phyloP scores from a whole-genome alignment of 2,329 filamentous ascomycete genomes.

The Westerdykella aurantiaca region DNA sequence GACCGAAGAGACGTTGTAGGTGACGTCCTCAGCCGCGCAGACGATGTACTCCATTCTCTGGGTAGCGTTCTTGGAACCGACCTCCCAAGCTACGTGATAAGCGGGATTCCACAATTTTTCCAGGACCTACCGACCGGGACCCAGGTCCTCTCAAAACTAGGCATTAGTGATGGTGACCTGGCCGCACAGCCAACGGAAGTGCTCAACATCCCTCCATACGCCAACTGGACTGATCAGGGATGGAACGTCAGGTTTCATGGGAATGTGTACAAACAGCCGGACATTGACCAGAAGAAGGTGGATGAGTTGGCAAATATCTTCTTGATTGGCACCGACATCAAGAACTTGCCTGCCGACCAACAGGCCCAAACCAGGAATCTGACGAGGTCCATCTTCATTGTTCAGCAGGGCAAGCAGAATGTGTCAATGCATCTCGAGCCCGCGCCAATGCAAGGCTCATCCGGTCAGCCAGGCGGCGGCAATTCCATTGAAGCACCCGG shows the following conservation, averaged over 20 bases:
- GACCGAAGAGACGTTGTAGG: conserved; percentile 28
- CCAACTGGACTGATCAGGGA: conserved; percentile 71
- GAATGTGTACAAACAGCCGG: conserved; percentile 75
- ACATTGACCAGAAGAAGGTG: conserved; percentile 59
- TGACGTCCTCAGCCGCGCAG: conserved; percentile 29
- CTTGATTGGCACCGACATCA: conserved; percentile 59
- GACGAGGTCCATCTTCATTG: conserved; percentile 66
- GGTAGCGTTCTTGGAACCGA: conserved; percentile 31
- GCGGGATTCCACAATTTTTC: conserved; percentile 59
- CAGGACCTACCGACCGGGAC: conserved; percentile 59
- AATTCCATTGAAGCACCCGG: conserved; percentile 50
- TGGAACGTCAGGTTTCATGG: conserved; percentile 75
- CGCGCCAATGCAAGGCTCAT: conserved; percentile 51
- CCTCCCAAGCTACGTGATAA: conserved; percentile 34
- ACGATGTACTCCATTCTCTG: conserved; percentile 25
- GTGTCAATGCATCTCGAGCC: conserved; percentile 60
- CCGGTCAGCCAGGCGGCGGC: conserved; percentile 44
- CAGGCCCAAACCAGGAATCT: conserved; percentile 66
- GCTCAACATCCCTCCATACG: conserved; percentile 60
- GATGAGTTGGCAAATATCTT: conserved; percentile 66
- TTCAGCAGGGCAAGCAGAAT: conserved; percentile 61
- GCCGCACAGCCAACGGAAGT: conserved; percentile 62
- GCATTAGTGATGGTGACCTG: conserved; percentile 54
- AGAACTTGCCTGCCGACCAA: conserved; percentile 53
- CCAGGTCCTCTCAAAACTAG: conserved; percentile 56